Evolutionary conservation across 371 early-diverging fungal species (phyloP), one percentile per base, ranked within the genome.

Genomic region (Actinomucor elegans): DNA sequence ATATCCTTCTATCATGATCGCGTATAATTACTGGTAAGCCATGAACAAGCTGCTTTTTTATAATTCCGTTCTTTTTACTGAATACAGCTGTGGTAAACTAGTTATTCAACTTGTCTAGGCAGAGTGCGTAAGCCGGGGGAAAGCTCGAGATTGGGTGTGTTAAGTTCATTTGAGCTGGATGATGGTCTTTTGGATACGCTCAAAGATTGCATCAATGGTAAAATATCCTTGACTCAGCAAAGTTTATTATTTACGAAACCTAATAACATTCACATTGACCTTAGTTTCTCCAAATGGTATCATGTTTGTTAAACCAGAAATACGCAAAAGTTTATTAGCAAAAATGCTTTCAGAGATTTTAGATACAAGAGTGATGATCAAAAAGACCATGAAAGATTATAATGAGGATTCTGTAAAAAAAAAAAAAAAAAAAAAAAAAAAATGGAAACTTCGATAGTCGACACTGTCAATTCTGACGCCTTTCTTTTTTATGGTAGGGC

Each of bases 1-100:
- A 12, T 96, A 96, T 57, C 97, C 97, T 6, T 91, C 92, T 27
- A 77, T 96, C 12, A 93, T 96, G 89, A 94, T 94, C 63, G 95
- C 94, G 0, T 94, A 94, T 66, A 96, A 96, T 55, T 91, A 89
- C 40, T 96, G 94, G 86, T 86, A 75, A 8, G 42, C 21, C 7
- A 23, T 4, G 14, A 27, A 4, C 10, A 21, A 17, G 5, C 12
- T 35, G 6, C 36, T 11, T 20, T 21, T 42, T 4, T 40, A 9
- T 45, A 51, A 17, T 55, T 9, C 5, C 37, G n/a, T 21, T 12
- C 21, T n/a, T 34, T 10, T 17, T 45, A 8, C 20, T n/a, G n/a
- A n/a, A n/a, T n/a, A n/a, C n/a, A n/a, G n/a, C n/a, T n/a, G n/a
- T n/a, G n/a, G n/a, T n/a, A n/a, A 12, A 18, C 5, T 57, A 84